phyloP scores from a whole-genome alignment of 345 rosid genomes.

The Crucihimalaya himalaica region DNA sequence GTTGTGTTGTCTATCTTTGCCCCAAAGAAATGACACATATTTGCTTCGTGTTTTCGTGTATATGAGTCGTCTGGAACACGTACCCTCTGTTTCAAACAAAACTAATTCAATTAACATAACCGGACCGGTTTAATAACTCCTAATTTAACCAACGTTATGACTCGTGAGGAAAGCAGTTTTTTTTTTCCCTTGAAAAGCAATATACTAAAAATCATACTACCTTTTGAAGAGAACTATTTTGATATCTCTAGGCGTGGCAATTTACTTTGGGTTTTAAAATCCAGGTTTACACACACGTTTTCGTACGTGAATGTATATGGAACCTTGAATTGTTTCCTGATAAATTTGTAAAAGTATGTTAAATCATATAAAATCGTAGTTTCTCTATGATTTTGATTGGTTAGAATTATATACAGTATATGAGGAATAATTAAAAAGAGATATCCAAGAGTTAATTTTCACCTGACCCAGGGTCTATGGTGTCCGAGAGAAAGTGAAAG shows the following conservation, averaged over 20 bases:
- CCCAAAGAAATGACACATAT: background rate
- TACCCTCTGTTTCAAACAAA: background rate
- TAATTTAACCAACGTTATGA: background rate
- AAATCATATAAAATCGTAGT: background rate
- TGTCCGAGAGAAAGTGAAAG: background rate
- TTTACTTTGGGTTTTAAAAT: background rate
- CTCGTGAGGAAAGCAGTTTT: background rate
- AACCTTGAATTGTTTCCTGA: background rate
- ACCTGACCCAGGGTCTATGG: background rate
- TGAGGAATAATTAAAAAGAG: background rate
- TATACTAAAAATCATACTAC: background rate
- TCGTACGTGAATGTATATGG: background rate
- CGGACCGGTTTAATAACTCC: background rate
- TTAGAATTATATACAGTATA: background rate
- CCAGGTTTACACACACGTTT: background rate
- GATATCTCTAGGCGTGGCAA: background rate
- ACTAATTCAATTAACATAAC: background rate
- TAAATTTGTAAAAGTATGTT: too few relatives aligned
- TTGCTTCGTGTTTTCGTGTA: background rate
- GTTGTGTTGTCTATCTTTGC: too few relatives aligned
- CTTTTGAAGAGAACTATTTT: background rate
- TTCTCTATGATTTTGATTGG: background rate
- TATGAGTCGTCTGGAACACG: background rate
- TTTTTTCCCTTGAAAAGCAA: background rate
- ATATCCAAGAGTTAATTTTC: background rate